These are phyloP conservation scores for Pelargonium nanum DNA, from an alignment of 345 rosid genomes.

Conservation along the genomic window DNA sequence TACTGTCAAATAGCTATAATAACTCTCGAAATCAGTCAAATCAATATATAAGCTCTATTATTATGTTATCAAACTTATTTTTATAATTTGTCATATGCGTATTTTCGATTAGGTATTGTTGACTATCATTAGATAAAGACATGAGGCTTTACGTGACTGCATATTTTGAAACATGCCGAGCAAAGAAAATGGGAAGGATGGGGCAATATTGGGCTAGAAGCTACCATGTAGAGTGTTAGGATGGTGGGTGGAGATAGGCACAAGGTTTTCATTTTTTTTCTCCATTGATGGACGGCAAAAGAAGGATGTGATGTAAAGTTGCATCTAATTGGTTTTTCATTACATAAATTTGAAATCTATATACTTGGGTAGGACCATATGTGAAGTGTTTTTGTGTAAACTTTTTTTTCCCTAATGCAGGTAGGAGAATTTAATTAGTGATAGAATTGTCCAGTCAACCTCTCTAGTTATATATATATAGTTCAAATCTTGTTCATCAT, in stretches of 20 bases:
- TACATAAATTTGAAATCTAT: constrained; percentile 2
- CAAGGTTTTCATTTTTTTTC: constrained; percentile 30
- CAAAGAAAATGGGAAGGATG: too few relatives aligned
- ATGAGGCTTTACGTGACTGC: too few relatives aligned
- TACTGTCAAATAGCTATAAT: too few relatives aligned
- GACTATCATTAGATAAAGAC: too few relatives aligned
- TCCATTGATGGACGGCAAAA: constrained; percentile 59
- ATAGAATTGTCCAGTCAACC: constrained; percentile 27
- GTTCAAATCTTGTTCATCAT: constrained; percentile 11
- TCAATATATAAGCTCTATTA: too few relatives aligned
- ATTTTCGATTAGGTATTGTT: too few relatives aligned
- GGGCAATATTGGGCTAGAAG: background rate
- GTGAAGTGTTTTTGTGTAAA: background rate
- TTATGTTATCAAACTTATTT: too few relatives aligned
- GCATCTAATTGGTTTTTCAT: constrained; percentile 22
- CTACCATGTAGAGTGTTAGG: constrained; percentile 9
- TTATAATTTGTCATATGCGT: too few relatives aligned
- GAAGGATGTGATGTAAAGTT: constrained; percentile 37
- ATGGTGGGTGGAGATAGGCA: constrained; percentile 20
- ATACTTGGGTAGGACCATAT: constrained; percentile 23
- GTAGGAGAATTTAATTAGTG: constrained; percentile 7
- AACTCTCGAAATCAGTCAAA: too few relatives aligned
- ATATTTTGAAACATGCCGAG: too few relatives aligned
- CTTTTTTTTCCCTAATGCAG: background rate
- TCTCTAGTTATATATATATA: background rate